Conservation (phyloP, 2,329 filamentous ascomycete genomes). For the Calonectria leucothoes region DNA sequence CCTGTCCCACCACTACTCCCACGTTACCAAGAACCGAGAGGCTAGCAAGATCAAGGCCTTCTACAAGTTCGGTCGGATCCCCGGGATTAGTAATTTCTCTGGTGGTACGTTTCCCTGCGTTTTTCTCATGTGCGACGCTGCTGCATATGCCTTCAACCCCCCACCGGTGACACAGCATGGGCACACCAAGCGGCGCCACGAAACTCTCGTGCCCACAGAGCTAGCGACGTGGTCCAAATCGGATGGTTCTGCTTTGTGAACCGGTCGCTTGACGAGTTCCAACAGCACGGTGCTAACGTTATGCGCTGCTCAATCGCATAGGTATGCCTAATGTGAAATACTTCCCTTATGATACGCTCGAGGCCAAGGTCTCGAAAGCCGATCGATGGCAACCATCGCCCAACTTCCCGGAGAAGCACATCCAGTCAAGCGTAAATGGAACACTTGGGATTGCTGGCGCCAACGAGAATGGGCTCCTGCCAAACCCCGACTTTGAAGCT, state of each 20-base stretch:
- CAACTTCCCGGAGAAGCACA: slow-evolving; percentile 56
- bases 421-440: background rate
- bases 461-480: slow-evolving; percentile 8
- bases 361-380: slow-evolving; percentile 81
- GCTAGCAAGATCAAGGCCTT: slow-evolving; percentile 80
- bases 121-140: background rate
- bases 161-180: background rate
- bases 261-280: background rate
- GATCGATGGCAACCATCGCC: slow-evolving; percentile 79
- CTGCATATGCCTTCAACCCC: background rate
- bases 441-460: background rate
- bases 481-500: slow-evolving; percentile 50
- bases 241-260: background rate
- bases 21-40: slow-evolving; percentile 72
- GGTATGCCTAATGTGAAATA: slow-evolving; percentile 83
- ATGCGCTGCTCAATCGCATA: slow-evolving; percentile 46
- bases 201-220: slow-evolving; percentile 1
- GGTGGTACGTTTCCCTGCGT: slow-evolving; percentile 61
- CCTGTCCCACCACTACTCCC: slow-evolving; percentile 82
- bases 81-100: slow-evolving; percentile 71
- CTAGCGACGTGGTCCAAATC: background rate
- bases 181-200: background rate
- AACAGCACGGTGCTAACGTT: slow-evolving; percentile 21
- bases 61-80: slow-evolving; percentile 84
- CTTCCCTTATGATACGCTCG: slow-evolving; percentile 92